Base-by-base conservation (phyloP, 2,329 filamentous ascomycete genomes). In the Aspergillus fumigatiaffinis region DNA sequence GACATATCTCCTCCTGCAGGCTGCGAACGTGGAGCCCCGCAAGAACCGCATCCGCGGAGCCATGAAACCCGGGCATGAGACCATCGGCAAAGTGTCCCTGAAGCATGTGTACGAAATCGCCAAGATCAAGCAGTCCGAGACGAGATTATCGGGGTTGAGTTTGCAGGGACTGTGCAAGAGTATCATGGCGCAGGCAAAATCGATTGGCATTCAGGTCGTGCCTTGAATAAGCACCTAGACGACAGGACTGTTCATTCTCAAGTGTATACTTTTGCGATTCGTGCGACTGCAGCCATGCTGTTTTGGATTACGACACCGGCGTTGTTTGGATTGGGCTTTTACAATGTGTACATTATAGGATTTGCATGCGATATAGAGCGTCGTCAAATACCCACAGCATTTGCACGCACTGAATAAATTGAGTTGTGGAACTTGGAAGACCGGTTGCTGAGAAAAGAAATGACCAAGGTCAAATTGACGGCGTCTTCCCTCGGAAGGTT, bases 51-150 rank as follows among this genome's bases (percentile, higher is more conserved):
- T 91, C 9, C 81, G 82, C 69, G 94, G 92, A 12, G 90, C 92
- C 0, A 82, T 81, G 69, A 88, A 86, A 55, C 89, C 91, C 0
- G 89, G 87, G 1, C 82, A 87, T 59, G 91, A 96, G 65, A 85
- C 80, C 7, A 85, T 96, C n/a, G 94, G 93, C 57, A 88, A 85
- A 3, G 83, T 99, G 55, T 94, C 89, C 68, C 78, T 99, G 69
- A 99, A 99, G 81, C 94, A 99, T 77, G 81, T 99, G 23, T 97
- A 92, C 77, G 93, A 97, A 79, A 97, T 99, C 76, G 94, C 94
- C 63, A 92, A 91, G 82, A 95, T 99, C 71, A 99, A 99, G 83
- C 88, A 91, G 65, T 80, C 83, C 53, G 90, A 94, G 76, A 78
- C 87, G 60, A 82, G 90, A 57, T 76, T 93, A 60, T 91, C 89